These are phyloP conservation scores for Paramecium sonneborni DNA, from an alignment of 73 alveolate species.

Conservation along the genomic window DNA sequence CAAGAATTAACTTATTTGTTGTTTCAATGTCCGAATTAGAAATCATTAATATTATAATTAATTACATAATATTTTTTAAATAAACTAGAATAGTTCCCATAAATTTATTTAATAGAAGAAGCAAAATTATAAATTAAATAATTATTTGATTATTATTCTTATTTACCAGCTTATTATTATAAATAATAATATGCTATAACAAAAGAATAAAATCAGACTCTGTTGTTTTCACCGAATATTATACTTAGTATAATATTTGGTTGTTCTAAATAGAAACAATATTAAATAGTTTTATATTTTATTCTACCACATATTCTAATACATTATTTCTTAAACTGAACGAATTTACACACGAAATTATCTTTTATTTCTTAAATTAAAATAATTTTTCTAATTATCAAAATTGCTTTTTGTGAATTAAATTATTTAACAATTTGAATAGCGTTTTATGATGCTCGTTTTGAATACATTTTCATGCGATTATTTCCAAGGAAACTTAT, in stretches of 20 bases:
- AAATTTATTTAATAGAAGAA: background rate
- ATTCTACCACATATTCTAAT: no score
- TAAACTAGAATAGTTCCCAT: background rate
- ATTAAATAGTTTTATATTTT: no score
- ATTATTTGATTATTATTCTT: conserved; percentile 2
- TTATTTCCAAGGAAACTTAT: no score
- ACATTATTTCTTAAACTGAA: no score
- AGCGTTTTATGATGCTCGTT: no score
- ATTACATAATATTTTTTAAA: background rate
- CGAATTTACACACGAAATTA: no score
- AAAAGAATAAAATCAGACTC: background rate
- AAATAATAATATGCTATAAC: background rate
- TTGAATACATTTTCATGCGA: no score
- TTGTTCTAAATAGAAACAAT: background rate
- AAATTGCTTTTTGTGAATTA: no score
- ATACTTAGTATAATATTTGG: background rate
- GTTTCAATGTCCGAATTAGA: background rate
- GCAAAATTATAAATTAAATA: background rate
- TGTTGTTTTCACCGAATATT: conserved; percentile 11
- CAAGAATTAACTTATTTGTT: background rate
- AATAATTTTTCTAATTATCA: no score
- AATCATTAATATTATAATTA: conserved; percentile 4
- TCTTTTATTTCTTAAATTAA: no score
- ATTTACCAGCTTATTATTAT: conserved; percentile 8
- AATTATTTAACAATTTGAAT: no score